Evolutionary conservation across 2,329 filamentous ascomycete genomes (phyloP).

Genomic region (Clathrospora elynae): DNA sequence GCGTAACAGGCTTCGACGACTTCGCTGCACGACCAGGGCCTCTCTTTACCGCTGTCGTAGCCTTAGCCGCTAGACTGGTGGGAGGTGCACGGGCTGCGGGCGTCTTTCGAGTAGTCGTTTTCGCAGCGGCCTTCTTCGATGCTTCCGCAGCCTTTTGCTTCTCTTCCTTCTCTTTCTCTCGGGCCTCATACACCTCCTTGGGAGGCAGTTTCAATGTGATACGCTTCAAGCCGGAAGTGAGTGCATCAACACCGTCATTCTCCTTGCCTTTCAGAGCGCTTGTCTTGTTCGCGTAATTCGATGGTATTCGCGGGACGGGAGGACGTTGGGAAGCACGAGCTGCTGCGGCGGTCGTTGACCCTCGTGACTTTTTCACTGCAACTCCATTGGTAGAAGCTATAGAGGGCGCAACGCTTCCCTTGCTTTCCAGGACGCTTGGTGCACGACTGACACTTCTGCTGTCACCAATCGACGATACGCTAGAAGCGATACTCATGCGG

Average conservation of each 20-base stretch:
- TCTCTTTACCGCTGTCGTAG: slow-evolving; percentile 29
- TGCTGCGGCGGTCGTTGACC: slow-evolving; percentile 44
- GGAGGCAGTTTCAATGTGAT: slow-evolving; percentile 65
- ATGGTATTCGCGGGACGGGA: slow-evolving; percentile 51
- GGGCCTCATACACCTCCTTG: slow-evolving; percentile 61
- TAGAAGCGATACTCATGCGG: slow-evolving; percentile 55
- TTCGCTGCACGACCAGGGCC: slow-evolving; percentile 33
- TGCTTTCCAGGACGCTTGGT: slow-evolving; percentile 49
- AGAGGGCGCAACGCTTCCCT: slow-evolving; percentile 32
- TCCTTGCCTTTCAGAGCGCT: slow-evolving; percentile 28
- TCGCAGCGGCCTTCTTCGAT: slow-evolving; percentile 42
- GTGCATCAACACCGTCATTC: slow-evolving; percentile 53
- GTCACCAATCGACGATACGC: slow-evolving; percentile 48
- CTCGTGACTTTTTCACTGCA: slow-evolving; percentile 65
- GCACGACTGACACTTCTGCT: slow-evolving; percentile 40
- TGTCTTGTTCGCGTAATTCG: slow-evolving; percentile 39
- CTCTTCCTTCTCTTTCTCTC: slow-evolving; percentile 54
- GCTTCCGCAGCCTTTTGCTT: slow-evolving; percentile 46
- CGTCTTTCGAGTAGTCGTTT: slow-evolving; percentile 27
- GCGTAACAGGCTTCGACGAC: slow-evolving; percentile 31
- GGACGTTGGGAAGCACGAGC: slow-evolving; percentile 43
- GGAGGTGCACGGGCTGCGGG: slow-evolving; percentile 25
- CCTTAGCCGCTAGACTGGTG: slow-evolving; percentile 23
- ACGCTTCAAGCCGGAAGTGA: slow-evolving; percentile 60
- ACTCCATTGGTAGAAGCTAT: slow-evolving; percentile 46